Evolutionary conservation across 352 stramenopile species (phyloP), one percentile per base, ranked within the genome.

Genomic region (Phytophthora europaea): DNA sequence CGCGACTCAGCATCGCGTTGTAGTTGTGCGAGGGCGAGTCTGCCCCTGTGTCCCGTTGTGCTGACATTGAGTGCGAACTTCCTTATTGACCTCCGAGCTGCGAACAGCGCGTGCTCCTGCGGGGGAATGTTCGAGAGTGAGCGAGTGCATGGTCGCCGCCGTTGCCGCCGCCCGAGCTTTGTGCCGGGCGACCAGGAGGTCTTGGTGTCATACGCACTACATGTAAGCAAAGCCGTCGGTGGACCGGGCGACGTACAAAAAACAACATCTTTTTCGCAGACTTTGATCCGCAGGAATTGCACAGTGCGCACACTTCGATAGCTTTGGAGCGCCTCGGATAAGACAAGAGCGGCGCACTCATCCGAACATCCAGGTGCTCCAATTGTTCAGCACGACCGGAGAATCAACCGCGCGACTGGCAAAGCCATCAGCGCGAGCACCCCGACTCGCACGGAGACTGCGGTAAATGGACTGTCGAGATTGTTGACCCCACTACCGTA

Each of bases 211-310:
- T 69, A 76, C 70, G 57, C 45, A 58, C n/a, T 8, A 12, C 23
- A 10, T 45, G 62, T 36, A n/a, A n/a, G 48, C 22, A 59, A 15
- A 55, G 26, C 36, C 38, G 63, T n/a, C 56, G 13, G n/a, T 10
- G 40, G 52, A 40, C 50, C 57, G n/a, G 26, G 18, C 7, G 7
- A 20, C 56, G 15, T 72, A 72, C 63, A 72, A n/a, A n/a, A n/a
- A n/a, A n/a, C n/a, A n/a, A n/a, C n/a, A n/a, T n/a, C n/a, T n/a
- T 70, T 72, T 73, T 68, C 50, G 70, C 63, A 72, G 63, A 65
- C 40, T 16, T 52, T 59, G 70, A 76, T 76, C 70, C 40, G 69
- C 56, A 76, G n/a, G 63, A 76, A 61, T 55, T 45, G 40, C 48
- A 61, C 53, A 68, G 51, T 61, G 13, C 34, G 38, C 34, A 40